Base-by-base conservation (phyloP, 2,329 filamentous ascomycete species). In the Zymoseptoria pseudotritici region DNA sequence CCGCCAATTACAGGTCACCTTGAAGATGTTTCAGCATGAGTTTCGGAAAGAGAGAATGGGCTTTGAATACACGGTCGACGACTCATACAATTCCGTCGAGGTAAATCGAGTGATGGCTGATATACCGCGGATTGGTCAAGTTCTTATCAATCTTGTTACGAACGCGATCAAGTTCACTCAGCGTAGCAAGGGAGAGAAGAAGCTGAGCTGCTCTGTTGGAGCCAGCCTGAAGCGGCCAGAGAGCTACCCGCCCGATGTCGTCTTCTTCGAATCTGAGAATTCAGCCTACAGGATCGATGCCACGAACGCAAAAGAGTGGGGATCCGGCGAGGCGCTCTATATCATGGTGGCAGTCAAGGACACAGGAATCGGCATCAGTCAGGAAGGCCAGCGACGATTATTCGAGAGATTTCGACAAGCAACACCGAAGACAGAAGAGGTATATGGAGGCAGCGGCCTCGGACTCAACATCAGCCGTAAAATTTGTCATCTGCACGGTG, bases 381-480 rank as follows among this genome's bases (percentile, higher is more conserved):
- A 62, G 17, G 72, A 77, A 13, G 72, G 72, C 3, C 75, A 78
- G 61, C 69, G 68, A 49, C 75, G 74, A 54, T 66, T 79, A 0
- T 79, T 79, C 53, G 74, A 77, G 54, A 69, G 76, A 1, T 79
- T 78, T 56, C 67, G 72, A 61, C 76, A 73, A 53, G 70, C 69
- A 2, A 68, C 67, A 2, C 71, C 71, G 0, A 72, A 71, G 59
- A 72, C 72, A 6, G 65, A 66, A 36, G 68, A 67, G 21, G 73
- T 74, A 10, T 79, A 79, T 51, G 77, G 77, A 9, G 77, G 77
- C 13, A 76, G 73, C 21, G 77, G 77, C 0, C 66, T 79, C 1
- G 78, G 78, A 0, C 69, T 80, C 0, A 78, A 78, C 61, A 80
- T 80, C 54, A 76, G 75, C 7, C 72, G 77, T 17, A 74, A 78